Conservation (phyloP, 352 stramenopile genomes). For the Phytophthora tubulina region DNA sequence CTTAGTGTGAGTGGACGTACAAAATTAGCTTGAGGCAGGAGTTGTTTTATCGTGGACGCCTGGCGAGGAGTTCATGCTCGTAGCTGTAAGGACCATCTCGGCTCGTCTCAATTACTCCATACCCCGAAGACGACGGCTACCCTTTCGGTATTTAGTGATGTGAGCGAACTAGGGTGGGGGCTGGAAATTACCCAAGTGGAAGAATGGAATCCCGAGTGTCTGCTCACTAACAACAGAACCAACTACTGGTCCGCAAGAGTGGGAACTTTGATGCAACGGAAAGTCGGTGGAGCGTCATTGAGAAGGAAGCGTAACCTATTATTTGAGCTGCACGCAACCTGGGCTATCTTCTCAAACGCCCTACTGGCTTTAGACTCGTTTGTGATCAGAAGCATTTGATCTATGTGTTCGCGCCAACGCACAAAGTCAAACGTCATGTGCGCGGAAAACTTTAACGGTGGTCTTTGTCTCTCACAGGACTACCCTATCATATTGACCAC, state of each 20-base stretch:
- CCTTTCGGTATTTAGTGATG: conserved; percentile 9
- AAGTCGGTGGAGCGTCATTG: conserved; percentile 25
- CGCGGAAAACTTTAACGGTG: neutral
- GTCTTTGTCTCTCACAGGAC: neutral
- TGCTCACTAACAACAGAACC: conserved; percentile 1
- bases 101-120: conserved; percentile 1
- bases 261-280: conserved; percentile 9
- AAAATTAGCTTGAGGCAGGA: neutral
- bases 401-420: neutral
- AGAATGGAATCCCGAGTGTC: neutral
- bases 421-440: neutral
- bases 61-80: neutral
- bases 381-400: neutral
- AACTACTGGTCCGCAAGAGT: conserved; percentile 20
- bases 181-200: conserved; percentile 19
- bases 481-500: neutral
- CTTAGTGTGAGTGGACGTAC: conserved; percentile 8
- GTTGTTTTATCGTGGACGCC: neutral
- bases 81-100: neutral
- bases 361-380: neutral
- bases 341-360: neutral
- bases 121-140: neutral
- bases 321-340: neutral
- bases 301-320: conserved; percentile 32
- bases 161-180: conserved; percentile 8